phyloP scores from a whole-genome alignment of 192 early-diverging fungal genomes.

The Dispira simplex region DNA sequence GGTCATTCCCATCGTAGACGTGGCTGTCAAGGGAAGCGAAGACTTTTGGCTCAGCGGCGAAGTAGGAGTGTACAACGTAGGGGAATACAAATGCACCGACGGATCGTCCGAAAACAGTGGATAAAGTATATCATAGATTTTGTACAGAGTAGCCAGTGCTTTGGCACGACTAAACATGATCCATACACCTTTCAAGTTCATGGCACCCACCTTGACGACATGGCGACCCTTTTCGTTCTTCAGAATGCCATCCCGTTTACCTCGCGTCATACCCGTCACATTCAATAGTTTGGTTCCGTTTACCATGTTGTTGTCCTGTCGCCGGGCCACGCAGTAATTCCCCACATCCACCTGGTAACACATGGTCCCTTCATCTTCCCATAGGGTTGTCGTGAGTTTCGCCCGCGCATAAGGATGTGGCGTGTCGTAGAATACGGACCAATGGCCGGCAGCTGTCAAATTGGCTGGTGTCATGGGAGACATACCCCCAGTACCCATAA shows the following conservation, averaged over 20 bases:
- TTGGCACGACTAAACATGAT: conserved; percentile 53
- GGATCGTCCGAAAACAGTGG: conserved; percentile 66
- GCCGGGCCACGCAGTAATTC: conserved; percentile 62
- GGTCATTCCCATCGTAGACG: background rate
- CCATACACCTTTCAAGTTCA: conserved; percentile 83
- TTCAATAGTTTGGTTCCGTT: conserved; percentile 80
- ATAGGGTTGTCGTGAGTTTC: conserved; percentile 37
- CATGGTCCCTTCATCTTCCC: conserved; percentile 70
- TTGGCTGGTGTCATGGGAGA: background rate
- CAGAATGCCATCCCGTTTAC: conserved; percentile 70
- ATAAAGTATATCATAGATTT: conserved; percentile 53
- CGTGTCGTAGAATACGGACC: background rate
- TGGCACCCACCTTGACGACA: conserved; percentile 74
- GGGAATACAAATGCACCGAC: conserved; percentile 40
- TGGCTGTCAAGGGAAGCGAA: too few relatives aligned
- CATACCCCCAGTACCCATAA: background rate
- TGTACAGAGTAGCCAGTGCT: conserved; percentile 49
- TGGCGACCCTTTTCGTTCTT: conserved; percentile 77
- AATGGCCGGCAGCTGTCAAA: background rate
- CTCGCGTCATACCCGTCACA: conserved; percentile 75
- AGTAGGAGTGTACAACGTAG: conserved; percentile 25
- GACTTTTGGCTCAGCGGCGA: conserved; percentile 5
- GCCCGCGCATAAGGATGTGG: background rate
- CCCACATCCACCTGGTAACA: conserved; percentile 70
- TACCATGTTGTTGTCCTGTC: conserved; percentile 72